Evolutionary conservation across 2,329 filamentous ascomycete species (phyloP).

Genomic region (Arthrocladium fulminans): DNA sequence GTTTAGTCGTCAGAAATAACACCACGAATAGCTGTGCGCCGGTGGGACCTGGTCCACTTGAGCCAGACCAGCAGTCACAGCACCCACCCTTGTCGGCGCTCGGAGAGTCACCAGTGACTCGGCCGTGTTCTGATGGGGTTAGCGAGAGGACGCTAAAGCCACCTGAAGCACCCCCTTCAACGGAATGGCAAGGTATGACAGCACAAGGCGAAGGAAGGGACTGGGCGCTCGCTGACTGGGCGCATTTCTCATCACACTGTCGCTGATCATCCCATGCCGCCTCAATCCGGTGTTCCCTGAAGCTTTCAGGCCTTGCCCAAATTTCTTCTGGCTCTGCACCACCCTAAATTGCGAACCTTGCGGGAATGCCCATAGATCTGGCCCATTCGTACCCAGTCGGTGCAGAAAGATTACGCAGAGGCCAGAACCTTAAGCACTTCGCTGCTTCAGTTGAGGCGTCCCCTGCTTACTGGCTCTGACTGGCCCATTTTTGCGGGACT

Average conservation of each 20-base stretch:
- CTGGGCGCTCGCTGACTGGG: slow-evolving; percentile 22
- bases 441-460: background rate
- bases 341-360: background rate
- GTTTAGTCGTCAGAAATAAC: slow-evolving; percentile 7
- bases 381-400: background rate
- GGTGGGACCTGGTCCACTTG: slow-evolving; percentile 1
- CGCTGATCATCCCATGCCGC: slow-evolving; percentile 8
- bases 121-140: slow-evolving; percentile 19
- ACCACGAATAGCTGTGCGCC: slow-evolving; percentile 5
- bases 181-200: slow-evolving; percentile 19
- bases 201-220: slow-evolving; percentile 12
- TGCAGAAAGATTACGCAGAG: background rate
- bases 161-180: slow-evolving; percentile 15
- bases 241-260: slow-evolving; percentile 23
- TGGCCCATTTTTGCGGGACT: background rate
- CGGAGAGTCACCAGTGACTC: slow-evolving; percentile 17
- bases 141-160: slow-evolving; percentile 19
- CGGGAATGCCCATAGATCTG: background rate
- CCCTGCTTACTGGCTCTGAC: background rate
- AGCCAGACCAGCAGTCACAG: slow-evolving; percentile 2
- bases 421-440: background rate
- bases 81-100: slow-evolving; percentile 9
- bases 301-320: slow-evolving; percentile 6
- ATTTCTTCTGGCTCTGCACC: slow-evolving; percentile 6
- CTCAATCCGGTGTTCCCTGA: slow-evolving; percentile 22